phyloP scores from a whole-genome alignment of 306 rosid genomes.

The Quillaja saponaria region DNA sequence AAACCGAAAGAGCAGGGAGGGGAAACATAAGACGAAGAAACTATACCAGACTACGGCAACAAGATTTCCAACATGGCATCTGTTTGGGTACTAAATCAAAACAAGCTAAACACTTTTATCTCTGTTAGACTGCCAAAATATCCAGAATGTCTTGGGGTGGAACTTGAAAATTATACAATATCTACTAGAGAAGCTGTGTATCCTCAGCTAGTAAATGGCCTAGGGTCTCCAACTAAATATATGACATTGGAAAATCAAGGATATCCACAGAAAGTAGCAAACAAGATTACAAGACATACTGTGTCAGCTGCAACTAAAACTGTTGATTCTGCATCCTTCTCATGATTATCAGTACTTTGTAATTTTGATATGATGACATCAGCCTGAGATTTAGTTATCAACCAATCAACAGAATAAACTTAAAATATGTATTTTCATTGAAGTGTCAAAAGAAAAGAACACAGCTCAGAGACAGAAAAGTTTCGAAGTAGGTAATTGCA shows the following conservation, averaged over 20 bases:
- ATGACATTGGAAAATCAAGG: too few relatives aligned
- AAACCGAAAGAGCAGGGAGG: constrained; percentile 6
- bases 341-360: constrained; percentile 44
- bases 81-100: constrained; percentile 9
- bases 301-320: constrained; percentile 86
- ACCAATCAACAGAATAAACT: constrained; percentile 41
- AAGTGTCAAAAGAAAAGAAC: constrained; percentile 1
- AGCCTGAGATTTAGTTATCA: constrained; percentile 67
- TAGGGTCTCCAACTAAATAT: too few relatives aligned
- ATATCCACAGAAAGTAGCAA: constrained; percentile 14
- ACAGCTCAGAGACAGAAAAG: constrained; percentile 13
- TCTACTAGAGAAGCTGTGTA: constrained; percentile 23
- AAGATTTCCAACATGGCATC: constrained; percentile 27
- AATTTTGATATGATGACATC: constrained; percentile 76
- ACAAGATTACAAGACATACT: constrained; percentile 52
- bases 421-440: too few relatives aligned
- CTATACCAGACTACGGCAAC: background rate
- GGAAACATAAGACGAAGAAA: constrained; percentile 12
- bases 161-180: constrained; percentile 20
- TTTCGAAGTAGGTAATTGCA: constrained; percentile 12
- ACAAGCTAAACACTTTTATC: constrained; percentile 4
- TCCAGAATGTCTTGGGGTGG: constrained; percentile 12
- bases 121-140: constrained; percentile 3
- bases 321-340: constrained; percentile 59
- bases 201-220: constrained; percentile 65